A percentile compares a stretch with the other conserved stretches of the same genome.
These are phyloP conservation scores for Tagetes erecta DNA, from an alignment of 129 eudicot species.

Conservation along the genomic window DNA sequence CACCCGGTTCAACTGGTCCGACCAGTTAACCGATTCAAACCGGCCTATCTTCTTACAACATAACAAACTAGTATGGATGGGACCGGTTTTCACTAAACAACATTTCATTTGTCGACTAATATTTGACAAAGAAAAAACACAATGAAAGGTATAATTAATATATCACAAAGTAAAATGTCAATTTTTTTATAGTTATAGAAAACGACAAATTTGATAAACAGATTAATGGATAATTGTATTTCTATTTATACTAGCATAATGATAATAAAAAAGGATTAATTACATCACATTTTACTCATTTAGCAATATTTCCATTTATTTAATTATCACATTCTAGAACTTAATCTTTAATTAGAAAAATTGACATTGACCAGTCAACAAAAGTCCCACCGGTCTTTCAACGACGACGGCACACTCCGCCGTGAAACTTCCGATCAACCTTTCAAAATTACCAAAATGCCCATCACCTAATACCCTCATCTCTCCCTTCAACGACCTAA, in stretches of 20 bases:
- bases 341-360: neutral
- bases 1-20: too few relatives aligned
- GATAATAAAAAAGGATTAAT: neutral
- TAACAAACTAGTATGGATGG: too few relatives aligned
- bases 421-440: constrained; percentile 7
- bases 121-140: too few relatives aligned
- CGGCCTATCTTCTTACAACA: too few relatives aligned
- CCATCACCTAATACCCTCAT: constrained; percentile 4
- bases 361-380: constrained; percentile 41
- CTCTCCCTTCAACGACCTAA: neutral
- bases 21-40: too few relatives aligned
- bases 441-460: constrained; percentile 11
- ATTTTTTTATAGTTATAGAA: too few relatives aligned
- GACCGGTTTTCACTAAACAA: too few relatives aligned
- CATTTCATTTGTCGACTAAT: too few relatives aligned
- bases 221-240: neutral
- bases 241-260: neutral
- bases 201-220: neutral
- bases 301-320: neutral
- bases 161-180: too few relatives aligned
- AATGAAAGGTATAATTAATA: too few relatives aligned
- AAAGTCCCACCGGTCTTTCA: constrained; percentile 6
- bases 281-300: neutral
- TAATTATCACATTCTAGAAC: constrained; percentile 26
- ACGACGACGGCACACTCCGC: constrained; percentile 22